Evolutionary conservation across 2,329 filamentous ascomycete genomes (phyloP).

Genomic region (Colletotrichum sp.): DNA sequence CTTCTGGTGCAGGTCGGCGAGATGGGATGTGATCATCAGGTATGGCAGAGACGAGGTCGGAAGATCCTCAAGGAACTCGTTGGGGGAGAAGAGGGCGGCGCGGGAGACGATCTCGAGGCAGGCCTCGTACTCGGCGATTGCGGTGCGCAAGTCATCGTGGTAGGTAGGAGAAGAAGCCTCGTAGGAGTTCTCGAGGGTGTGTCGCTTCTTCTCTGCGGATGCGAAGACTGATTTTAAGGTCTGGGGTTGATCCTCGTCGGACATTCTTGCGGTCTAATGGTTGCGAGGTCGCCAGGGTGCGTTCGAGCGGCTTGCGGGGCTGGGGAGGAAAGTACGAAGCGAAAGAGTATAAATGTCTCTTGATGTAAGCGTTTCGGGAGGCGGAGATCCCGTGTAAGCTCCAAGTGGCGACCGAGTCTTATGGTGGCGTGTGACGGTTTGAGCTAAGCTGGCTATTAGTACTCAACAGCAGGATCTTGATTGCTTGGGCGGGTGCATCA

Average conservation of each 20-base stretch:
- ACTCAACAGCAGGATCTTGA: neutral
- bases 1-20: conserved; percentile 80
- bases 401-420: neutral
- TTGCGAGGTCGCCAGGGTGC: neutral
- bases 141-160: conserved; percentile 67
- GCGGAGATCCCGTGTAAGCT: neutral
- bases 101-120: conserved; percentile 72
- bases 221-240: conserved; percentile 55
- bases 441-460: neutral
- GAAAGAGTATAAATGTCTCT: neutral
- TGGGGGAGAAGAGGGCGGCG: conserved; percentile 85
- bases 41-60: conserved; percentile 86
- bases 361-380: neutral
- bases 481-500: neutral
- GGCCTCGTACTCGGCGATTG: conserved; percentile 74
- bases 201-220: conserved; percentile 55
- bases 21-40: conserved; percentile 75
- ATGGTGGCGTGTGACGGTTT: neutral
- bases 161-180: conserved; percentile 67
- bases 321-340: neutral
- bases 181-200: conserved; percentile 64
- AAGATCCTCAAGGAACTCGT: conserved; percentile 88
- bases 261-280: conserved; percentile 26
- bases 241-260: conserved; percentile 46
- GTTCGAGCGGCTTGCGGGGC: neutral